Percentiles rank a stretch among this genome's conserved stretches.
These are phyloP conservation scores for Cydonia oblonga DNA, from an alignment of 331 rosid species.

Conservation along the genomic window DNA sequence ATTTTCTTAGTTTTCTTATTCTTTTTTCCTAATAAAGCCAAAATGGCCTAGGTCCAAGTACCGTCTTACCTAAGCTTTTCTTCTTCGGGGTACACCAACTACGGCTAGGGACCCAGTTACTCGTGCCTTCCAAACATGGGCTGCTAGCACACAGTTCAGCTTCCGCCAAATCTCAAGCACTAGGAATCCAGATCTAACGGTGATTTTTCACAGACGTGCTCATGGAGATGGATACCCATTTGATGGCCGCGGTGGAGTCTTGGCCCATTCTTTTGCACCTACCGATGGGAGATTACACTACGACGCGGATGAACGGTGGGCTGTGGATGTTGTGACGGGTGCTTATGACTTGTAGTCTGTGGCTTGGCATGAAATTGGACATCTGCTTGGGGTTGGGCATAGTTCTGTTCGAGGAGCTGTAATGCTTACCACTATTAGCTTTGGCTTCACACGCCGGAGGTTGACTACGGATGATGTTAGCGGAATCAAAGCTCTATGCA, in stretches of 20 bases:
- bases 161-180: neutral
- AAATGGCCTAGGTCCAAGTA: constrained; percentile 23
- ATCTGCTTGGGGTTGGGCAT: constrained; percentile 28
- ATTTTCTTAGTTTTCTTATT: too few relatives aligned
- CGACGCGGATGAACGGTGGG: constrained; percentile 23
- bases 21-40: constrained; percentile 13
- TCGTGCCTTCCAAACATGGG: constrained; percentile 31
- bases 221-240: constrained; percentile 30
- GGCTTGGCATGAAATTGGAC: constrained; percentile 33
- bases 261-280: constrained; percentile 30
- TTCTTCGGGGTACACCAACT: neutral
- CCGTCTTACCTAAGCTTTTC: constrained; percentile 11
- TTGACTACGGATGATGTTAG: constrained; percentile 11
- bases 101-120: neutral
- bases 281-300: constrained; percentile 29
- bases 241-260: constrained; percentile 15
- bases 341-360: constrained; percentile 14
- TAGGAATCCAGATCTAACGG: neutral
- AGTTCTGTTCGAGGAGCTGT: constrained; percentile 13
- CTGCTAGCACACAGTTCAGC: constrained; percentile 1
- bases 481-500: constrained; percentile 19
- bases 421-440: neutral
- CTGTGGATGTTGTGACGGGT: neutral
- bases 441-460: neutral
- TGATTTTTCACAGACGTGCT: constrained; percentile 13